phyloP scores from a whole-genome alignment of 2,329 filamentous ascomycete species.

The Aspergillus unguis region DNA sequence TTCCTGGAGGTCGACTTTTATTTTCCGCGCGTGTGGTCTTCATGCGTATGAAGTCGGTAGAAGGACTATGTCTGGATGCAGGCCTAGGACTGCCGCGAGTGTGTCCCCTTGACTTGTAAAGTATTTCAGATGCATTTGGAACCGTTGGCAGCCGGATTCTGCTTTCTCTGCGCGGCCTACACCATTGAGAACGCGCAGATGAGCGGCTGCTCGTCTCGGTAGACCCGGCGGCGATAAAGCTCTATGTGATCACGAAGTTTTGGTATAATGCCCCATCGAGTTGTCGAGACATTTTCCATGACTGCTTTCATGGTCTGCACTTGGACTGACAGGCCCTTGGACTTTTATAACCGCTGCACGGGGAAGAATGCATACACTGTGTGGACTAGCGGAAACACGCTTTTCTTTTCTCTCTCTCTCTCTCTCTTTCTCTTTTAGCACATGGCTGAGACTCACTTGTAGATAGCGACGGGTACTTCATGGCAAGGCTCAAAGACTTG shows the following conservation, averaged over 20 bases:
- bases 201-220: conserved; percentile 40
- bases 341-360: conserved; percentile 7
- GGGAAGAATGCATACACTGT: no score
- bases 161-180: no score
- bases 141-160: no score
- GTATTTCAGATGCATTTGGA: no score
- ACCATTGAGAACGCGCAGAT: conserved; percentile 27
- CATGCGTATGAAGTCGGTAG: no score
- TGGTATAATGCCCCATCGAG: conserved; percentile 24
- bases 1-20: conserved; percentile 26
- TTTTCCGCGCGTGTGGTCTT: background rate
- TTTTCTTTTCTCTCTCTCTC: no score
- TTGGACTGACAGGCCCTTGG: conserved; percentile 20
- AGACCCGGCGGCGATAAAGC: conserved; percentile 31
- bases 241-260: conserved; percentile 28
- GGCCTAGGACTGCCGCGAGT: no score
- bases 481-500: conserved; percentile 49
- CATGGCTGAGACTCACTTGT: conserved; percentile 41
- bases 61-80: no score
- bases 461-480: conserved; percentile 44
- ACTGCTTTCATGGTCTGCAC: conserved; percentile 22
- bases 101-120: no score
- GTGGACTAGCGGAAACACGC: no score
- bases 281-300: conserved; percentile 21
- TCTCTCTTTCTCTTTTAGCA: no score